Evolutionary conservation across 148 eudicot species (phyloP), one percentile per base, ranked within the genome.

Genomic region (Talinum fruticosum): DNA sequence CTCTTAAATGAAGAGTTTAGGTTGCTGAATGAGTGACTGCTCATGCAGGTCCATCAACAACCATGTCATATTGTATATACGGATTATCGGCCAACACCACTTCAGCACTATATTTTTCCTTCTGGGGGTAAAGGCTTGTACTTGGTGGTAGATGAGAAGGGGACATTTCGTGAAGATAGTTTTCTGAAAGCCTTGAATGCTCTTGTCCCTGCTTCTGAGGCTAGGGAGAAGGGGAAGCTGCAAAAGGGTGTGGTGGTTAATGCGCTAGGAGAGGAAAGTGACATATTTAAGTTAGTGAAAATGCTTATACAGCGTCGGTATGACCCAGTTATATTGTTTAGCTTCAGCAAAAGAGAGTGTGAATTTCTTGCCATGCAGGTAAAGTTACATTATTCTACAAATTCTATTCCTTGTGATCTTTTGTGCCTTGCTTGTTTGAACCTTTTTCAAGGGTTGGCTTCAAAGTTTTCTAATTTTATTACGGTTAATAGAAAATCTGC

Each of bases 341-440:
- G 99, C 83, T 96, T 96, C 83, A 93, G 99, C 87, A 96, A 96
- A 85, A 86, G 97, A 84, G 99, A 96, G 79, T 96, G 99, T 82
- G 99, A 96, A 86, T 89, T 87, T 76, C 95, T 96, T 54, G 99
- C 99, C 71, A 96, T 96, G 99, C 99, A 96, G 99, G 99, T 96
- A 84, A 72, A 21, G 4, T 62, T 37, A 28, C 21, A 28, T 2
- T 45, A 2, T 34, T 69, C 49, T 36, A 33, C 45, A 35, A 34
- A 33, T 36, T 68, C 45, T 21, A 23, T 68, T 79, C 19, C 47
- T 29, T 10, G 45, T 12, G 49, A n/a, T 47, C 62, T 41, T 49
- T 23, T 19, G 2, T 37, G n/a, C 26, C 18, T 74, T 24, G n/a
- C n/a, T n/a, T n/a, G n/a, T n/a, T n/a, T n/a, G n/a, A n/a, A n/a